phyloP scores from a whole-genome alignment of 805 yeast genomes.

The Teunomyces barrocoloradensis region DNA sequence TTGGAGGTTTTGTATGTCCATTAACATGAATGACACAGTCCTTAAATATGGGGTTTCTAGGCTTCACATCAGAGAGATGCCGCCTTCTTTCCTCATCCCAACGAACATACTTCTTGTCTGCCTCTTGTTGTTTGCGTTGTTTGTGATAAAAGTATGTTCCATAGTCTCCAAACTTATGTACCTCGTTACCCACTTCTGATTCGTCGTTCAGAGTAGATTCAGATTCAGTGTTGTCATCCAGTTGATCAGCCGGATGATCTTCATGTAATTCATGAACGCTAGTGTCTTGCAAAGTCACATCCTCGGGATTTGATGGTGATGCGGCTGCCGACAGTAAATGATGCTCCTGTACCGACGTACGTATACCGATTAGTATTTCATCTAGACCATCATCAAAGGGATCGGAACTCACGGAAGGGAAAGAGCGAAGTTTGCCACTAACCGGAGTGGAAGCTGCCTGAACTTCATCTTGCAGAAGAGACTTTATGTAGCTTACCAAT shows the following conservation, averaged over 20 bases:
- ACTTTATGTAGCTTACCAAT: slow-evolving; percentile 8
- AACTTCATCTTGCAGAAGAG: slow-evolving; percentile 2
- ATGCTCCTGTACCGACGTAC: not conserved
- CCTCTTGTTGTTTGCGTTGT: slow-evolving; percentile 56
- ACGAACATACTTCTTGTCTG: slow-evolving; percentile 47
- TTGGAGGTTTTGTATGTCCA: slow-evolving; percentile 85
- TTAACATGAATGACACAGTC: slow-evolving; percentile 76
- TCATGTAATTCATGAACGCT: not conserved
- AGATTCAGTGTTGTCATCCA: slow-evolving; percentile 20
- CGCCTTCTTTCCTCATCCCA: slow-evolving; percentile 45
- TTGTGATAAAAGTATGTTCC: slow-evolving; percentile 64
- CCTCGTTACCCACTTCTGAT: slow-evolving; percentile 21
- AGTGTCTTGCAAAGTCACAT: not conserved
- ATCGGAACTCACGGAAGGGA: slow-evolving; percentile 17
- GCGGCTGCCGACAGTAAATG: not conserved
- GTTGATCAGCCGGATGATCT: slow-evolving; percentile 12
- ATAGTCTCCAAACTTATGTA: slow-evolving; percentile 62
- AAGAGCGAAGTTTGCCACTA: not conserved
- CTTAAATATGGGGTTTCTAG: slow-evolving; percentile 45
- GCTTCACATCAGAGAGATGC: slow-evolving; percentile 9
- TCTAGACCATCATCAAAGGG: slow-evolving; percentile 27
- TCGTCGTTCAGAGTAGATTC: not conserved
- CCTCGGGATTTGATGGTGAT: not conserved
- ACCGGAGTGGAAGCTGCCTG: slow-evolving; percentile 8
- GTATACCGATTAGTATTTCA: slow-evolving; percentile 13